Conservation (phyloP, 2,329 filamentous ascomycete genomes). For the Raffaelea albimanens region DNA sequence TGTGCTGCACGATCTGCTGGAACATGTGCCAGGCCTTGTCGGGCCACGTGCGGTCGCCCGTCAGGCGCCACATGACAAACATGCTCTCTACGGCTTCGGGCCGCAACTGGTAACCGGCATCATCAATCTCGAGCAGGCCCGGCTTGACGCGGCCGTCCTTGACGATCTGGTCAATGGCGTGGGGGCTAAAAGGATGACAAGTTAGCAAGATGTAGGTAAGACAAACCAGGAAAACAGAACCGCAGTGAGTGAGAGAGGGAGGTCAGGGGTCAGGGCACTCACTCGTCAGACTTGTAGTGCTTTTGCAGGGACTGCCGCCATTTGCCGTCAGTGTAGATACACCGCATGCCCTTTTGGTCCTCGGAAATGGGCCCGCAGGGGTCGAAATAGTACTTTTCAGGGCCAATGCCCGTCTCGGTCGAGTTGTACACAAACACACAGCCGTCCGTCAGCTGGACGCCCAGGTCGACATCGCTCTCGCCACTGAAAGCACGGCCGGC, state of each 20-base stretch:
- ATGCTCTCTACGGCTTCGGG: slow-evolving; percentile 76
- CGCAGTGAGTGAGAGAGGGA: neutral
- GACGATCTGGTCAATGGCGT: slow-evolving; percentile 24
- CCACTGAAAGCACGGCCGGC: slow-evolving; percentile 49
- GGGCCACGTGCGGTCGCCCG: slow-evolving; percentile 55
- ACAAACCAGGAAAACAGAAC: neutral
- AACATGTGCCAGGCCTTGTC: slow-evolving; percentile 71
- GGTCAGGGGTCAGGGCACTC: neutral
- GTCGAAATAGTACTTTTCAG: slow-evolving; percentile 46
- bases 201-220: slow-evolving; percentile 10
- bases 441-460: slow-evolving; percentile 49
- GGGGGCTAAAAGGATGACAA: neutral
- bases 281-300: slow-evolving; percentile 4
- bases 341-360: slow-evolving; percentile 14
- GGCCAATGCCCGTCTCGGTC: slow-evolving; percentile 50
- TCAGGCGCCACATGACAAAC: slow-evolving; percentile 68
- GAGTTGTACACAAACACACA: slow-evolving; percentile 56
- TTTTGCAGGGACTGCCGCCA: slow-evolving; percentile 16
- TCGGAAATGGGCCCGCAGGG: slow-evolving; percentile 21
- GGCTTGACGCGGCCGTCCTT: slow-evolving; percentile 35
- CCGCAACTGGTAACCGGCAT: slow-evolving; percentile 54
- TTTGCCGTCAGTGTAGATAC: slow-evolving; percentile 15
- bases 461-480: slow-evolving; percentile 45
- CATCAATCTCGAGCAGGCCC: slow-evolving; percentile 46
- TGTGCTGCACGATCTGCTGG: slow-evolving; percentile 48